phyloP scores from a whole-genome alignment of 148 eudicot species.

The Linanthus parryae region DNA sequence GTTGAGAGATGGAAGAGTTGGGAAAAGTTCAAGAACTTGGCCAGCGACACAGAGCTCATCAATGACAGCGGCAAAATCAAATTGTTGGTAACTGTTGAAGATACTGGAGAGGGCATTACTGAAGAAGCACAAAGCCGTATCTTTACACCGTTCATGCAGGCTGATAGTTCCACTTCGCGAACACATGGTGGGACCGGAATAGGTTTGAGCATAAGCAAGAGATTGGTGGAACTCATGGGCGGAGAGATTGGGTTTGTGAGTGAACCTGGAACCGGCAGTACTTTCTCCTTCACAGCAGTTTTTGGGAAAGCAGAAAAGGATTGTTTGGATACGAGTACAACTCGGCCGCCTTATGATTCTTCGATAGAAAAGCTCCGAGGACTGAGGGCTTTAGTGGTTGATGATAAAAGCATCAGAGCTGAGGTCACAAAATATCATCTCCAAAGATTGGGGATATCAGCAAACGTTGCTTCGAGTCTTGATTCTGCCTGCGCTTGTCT shows the following conservation, averaged over 20 bases:
- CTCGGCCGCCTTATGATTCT: slow-evolving; percentile 32
- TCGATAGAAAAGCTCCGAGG: slow-evolving; percentile 52
- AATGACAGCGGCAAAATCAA: slow-evolving; percentile 33
- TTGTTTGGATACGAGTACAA: slow-evolving; percentile 28
- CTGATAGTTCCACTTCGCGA: slow-evolving; percentile 89
- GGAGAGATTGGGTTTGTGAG: slow-evolving; percentile 92
- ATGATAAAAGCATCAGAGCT: slow-evolving; percentile 48
- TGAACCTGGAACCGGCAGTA: slow-evolving; percentile 55
- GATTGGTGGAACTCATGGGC: slow-evolving; percentile 83
- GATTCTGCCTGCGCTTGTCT: slow-evolving; percentile 40
- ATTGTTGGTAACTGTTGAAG: slow-evolving; percentile 75
- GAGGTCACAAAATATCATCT: slow-evolving; percentile 81
- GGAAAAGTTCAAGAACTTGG: slow-evolving; percentile 39
- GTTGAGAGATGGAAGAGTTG: slow-evolving; percentile 70
- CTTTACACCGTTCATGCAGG: slow-evolving; percentile 95
- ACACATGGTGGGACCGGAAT: slow-evolving; percentile 98
- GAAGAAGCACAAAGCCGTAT: slow-evolving; percentile 60
- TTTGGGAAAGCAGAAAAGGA: slow-evolving; percentile 36
- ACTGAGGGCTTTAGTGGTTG: slow-evolving; percentile 63
- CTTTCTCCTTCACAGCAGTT: slow-evolving; percentile 72
- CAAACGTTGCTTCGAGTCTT: slow-evolving; percentile 34
- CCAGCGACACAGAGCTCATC: slow-evolving; percentile 11
- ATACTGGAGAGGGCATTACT: slow-evolving; percentile 88
- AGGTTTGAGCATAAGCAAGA: slow-evolving; percentile 87
- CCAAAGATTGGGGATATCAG: slow-evolving; percentile 58